Conservation (phyloP, 768 basidiomycete species). For the Saitozyma podzolica region DNA sequence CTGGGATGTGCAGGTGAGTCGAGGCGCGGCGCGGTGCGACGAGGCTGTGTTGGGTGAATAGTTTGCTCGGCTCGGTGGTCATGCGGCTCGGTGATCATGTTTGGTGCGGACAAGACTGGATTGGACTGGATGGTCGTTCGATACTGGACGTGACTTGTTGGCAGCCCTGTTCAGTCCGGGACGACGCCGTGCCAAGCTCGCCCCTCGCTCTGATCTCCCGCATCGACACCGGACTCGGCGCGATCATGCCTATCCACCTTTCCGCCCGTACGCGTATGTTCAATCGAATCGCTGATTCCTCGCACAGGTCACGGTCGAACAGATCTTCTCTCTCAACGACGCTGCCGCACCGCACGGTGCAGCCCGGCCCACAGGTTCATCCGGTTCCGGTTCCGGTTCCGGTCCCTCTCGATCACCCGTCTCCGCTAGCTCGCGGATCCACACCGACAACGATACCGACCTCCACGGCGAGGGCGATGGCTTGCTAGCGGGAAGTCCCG, state of each 20-base stretch:
- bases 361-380: constrained; percentile 19
- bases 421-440: too few relatives aligned
- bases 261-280: neutral
- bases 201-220: too few relatives aligned
- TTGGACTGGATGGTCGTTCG: too few relatives aligned
- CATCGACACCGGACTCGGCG: too few relatives aligned
- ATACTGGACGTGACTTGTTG: too few relatives aligned
- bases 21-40: neutral
- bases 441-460: neutral
- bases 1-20: constrained; percentile 50
- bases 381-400: neutral
- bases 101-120: neutral
- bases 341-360: constrained; percentile 8
- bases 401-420: constrained; percentile 2
- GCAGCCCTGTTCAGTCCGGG: too few relatives aligned
- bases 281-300: neutral
- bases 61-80: neutral
- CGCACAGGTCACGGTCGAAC: constrained; percentile 37
- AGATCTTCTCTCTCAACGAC: constrained; percentile 35
- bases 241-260: too few relatives aligned
- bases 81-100: neutral
- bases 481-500: too few relatives aligned
- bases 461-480: constrained; percentile 17
- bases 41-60: neutral
- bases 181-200: too few relatives aligned